A percentile compares a stretch with the other conserved stretches of the same genome.
These are phyloP conservation scores for Brassica incana DNA, from an alignment of 345 rosid genomes.

Conservation along the genomic window DNA sequence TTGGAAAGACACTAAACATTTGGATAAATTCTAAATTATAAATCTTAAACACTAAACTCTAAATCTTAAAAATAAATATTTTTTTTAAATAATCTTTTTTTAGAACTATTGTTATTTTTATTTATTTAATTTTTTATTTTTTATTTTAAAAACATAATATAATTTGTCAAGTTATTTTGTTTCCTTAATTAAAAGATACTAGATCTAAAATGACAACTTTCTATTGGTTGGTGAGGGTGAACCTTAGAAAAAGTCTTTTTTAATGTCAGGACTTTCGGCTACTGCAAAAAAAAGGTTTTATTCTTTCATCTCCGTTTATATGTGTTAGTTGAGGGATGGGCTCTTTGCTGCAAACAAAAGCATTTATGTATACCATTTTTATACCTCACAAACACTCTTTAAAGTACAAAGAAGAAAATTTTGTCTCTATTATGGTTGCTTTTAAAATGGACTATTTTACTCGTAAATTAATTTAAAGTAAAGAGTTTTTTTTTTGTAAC, in stretches of 20 bases:
- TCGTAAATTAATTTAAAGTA: not conserved
- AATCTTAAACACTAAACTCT: no score
- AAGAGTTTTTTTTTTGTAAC: not conserved
- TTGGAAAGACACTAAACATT: no score
- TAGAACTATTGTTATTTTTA: no score
- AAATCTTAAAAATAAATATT: no score
- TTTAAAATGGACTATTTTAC: not conserved
- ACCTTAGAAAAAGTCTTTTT: not conserved
- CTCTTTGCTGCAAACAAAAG: slow-evolving; percentile 12
- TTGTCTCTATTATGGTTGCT: not conserved
- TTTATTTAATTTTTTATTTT: no score
- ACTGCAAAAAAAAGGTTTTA: slow-evolving; percentile 2
- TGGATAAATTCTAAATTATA: no score
- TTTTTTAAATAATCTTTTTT: no score
- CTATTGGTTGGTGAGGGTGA: no score
- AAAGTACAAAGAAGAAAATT: slow-evolving; percentile 16
- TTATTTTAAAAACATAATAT: no score
- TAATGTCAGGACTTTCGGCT: slow-evolving; percentile 31
- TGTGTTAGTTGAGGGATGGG: slow-evolving; percentile 19
- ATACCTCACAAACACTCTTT: not conserved
- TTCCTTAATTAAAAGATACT: no score
- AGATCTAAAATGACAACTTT: no score
- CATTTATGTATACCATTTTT: not conserved
- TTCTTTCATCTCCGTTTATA: slow-evolving; percentile 17
- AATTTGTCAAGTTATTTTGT: no score